Conservation (phyloP, 495 filamentous ascomycete species). For the Xylaria telfairii region DNA sequence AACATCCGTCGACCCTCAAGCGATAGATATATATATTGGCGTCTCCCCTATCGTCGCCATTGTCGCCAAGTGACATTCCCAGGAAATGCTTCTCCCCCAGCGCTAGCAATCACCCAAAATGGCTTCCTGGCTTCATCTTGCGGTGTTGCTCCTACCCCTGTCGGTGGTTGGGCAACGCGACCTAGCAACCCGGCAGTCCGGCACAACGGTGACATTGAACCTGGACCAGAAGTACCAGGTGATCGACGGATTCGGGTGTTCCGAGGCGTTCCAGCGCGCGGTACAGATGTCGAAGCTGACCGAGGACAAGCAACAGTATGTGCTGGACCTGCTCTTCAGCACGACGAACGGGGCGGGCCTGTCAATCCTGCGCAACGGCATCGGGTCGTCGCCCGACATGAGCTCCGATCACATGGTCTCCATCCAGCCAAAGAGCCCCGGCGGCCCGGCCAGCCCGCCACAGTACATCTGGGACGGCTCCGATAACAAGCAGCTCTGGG, state of each 20-base stretch:
- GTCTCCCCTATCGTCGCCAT: not conserved
- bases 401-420: constrained; percentile 49
- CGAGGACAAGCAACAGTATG: constrained; percentile 43
- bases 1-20: not conserved
- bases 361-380: constrained; percentile 61
- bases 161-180: constrained; percentile 13
- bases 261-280: constrained; percentile 58
- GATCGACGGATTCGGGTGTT: constrained; percentile 59
- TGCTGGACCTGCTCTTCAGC: constrained; percentile 56
- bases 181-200: constrained; percentile 27
- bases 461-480: constrained; percentile 53
- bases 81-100: not conserved
- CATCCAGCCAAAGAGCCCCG: constrained; percentile 52
- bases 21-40: not conserved
- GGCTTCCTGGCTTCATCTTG: constrained; percentile 4
- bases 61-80: not conserved
- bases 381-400: constrained; percentile 53
- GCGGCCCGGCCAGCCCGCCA: constrained; percentile 39
- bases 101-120: not conserved
- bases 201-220: constrained; percentile 45
- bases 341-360: constrained; percentile 54
- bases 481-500: constrained; percentile 57
- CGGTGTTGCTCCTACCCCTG: constrained; percentile 15
- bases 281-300: constrained; percentile 41
- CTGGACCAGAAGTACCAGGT: constrained; percentile 48